A percentile compares a stretch with the other conserved stretches of the same genome.
Conservation (phyloP, 176 grass and related monocot species). For the Phoenix roebelenii region DNA sequence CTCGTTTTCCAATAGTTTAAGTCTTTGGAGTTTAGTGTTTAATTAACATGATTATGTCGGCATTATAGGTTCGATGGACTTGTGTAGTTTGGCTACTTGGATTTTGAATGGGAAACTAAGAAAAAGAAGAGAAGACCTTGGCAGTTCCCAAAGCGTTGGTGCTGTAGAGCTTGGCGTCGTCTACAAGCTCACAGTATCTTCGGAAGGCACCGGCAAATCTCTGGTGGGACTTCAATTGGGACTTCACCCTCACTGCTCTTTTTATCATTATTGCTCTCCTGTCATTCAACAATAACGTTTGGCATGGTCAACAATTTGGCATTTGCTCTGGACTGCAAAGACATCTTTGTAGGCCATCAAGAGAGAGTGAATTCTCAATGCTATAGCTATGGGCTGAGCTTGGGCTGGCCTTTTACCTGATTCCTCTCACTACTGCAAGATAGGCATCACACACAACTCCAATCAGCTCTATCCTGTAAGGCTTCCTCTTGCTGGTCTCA, state of each 20-base stretch:
- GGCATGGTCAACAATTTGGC: too few species aligned
- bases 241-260: constrained; percentile 83
- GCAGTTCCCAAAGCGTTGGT: constrained; percentile 54
- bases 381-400: too few species aligned
- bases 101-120: too few species aligned
- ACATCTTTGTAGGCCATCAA: too few species aligned
- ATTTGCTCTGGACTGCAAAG: too few species aligned
- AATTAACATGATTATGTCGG: too few species aligned
- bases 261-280: constrained; percentile 85
- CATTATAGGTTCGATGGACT: too few species aligned
- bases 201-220: constrained; percentile 60
- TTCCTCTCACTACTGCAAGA: constrained; percentile 80
- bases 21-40: too few species aligned
- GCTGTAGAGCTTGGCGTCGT: constrained; percentile 66
- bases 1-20: too few species aligned
- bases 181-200: constrained; percentile 64
- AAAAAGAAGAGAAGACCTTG: constrained; percentile 32
- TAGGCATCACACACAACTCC: constrained; percentile 86
- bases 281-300: neutral
- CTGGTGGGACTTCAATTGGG: constrained; percentile 80
- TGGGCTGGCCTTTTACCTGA: constrained; percentile 31
- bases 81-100: too few species aligned
- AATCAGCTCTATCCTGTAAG: constrained; percentile 86
- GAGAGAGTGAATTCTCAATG: too few species aligned
- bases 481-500: constrained; percentile 7